These are phyloP conservation scores for Dioszegia hungarica DNA, from an alignment of 768 basidiomycete species.

Conservation along the genomic window DNA sequence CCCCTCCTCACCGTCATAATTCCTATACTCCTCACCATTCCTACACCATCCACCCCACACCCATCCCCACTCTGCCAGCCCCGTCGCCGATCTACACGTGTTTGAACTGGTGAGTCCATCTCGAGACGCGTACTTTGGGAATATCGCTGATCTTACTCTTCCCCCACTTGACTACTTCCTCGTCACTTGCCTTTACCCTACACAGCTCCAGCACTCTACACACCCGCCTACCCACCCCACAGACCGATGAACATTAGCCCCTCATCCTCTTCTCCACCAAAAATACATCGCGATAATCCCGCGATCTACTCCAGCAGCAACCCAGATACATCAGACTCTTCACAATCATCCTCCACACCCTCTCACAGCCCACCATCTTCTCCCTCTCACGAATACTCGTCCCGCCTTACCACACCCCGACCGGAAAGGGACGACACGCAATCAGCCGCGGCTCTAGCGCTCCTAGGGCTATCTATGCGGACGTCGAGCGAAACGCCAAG, in stretches of 20 bases:
- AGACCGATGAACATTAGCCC: neutral
- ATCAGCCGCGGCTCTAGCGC: conserved; percentile 6
- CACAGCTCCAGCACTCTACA: neutral
- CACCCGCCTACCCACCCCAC: neutral
- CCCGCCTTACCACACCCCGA: neutral
- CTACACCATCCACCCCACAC: neutral
- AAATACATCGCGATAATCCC: neutral
- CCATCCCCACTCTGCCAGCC: no score
- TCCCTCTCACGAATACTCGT: neutral
- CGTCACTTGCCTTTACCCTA: neutral
- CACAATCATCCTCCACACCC: neutral
- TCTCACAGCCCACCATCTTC: neutral
- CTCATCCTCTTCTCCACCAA: neutral
- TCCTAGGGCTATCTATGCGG: conserved; percentile 5
- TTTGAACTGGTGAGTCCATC: no score
- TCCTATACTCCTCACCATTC: neutral
- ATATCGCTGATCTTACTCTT: no score
- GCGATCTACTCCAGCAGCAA: neutral
- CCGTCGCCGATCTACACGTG: no score
- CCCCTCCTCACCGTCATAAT: no score
- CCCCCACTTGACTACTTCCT: neutral
- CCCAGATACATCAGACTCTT: neutral
- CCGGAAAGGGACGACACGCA: conserved; percentile 3
- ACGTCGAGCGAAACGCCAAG: conserved; percentile 2
- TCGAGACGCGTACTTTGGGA: no score